Evolutionary conservation across 495 filamentous ascomycete genomes (phyloP), one percentile per base, ranked within the genome.

Genomic region (Bacidia gigantensis): DNA sequence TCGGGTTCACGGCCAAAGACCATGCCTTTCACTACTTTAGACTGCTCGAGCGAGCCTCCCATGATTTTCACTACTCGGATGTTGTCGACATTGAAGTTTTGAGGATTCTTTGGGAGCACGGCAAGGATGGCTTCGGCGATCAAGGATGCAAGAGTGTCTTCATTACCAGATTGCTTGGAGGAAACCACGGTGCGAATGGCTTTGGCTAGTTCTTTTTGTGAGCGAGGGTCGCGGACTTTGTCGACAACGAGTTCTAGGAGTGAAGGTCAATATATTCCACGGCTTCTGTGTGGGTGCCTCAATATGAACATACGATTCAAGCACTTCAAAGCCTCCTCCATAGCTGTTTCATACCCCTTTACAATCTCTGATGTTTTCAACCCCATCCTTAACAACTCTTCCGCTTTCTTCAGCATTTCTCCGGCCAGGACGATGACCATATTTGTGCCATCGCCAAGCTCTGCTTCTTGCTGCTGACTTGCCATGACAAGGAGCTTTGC

Each of bases 401-500:
- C 93, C 7, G 93, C 93, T 73, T 97, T 96, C 74, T 88, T 92
- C 58, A 99, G 69, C 60, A 99, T 73, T 73, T 99, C 93, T 51
- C 93, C 93, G 3, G 93, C 93, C 53, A 99, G 69, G 49, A 99
- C 78, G 60, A 97, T 95, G 54, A 99, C 93, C 69, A 99, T 65
- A 70, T 99, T 99, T 25, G 93, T 99, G 49, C 86, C 92, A 72
- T 99, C 93, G 45, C 93, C 93, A 83, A 99, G 95, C 79, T 99
- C 93, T 41, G 87, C 78, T 64, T 99, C 93, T 69, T 97, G 93
- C 72, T 99, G 93, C 65, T 99, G 93, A 70, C 84, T 89, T 39
- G 93, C 89, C 93, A 99, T 97, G 51, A 99, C 93, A n/a, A 97
- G 71, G 48, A 99, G 73, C 69, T 99, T 99, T 11, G 93, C 93